Percentiles rank a stretch among this genome's conserved stretches.
Conservation (phyloP, 139 green algal species). For the Bryopsis sp. region DNA sequence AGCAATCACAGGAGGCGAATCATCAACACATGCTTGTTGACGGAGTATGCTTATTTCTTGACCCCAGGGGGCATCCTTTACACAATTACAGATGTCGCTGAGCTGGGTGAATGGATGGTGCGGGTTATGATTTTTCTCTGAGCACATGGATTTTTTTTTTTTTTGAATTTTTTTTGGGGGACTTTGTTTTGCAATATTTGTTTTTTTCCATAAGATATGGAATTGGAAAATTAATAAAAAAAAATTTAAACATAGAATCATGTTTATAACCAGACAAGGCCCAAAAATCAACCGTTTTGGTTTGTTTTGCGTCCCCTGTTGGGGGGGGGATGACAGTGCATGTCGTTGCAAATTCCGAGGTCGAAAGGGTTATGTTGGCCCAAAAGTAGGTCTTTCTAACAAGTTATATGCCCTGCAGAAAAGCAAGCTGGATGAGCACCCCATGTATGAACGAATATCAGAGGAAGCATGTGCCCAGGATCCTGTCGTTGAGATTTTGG, state of each 20-base stretch:
- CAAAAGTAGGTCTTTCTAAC: too few relatives aligned
- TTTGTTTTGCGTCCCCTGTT: too few relatives aligned
- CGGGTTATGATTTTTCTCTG: neutral
- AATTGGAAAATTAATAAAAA: too few relatives aligned
- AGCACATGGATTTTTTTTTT: neutral
- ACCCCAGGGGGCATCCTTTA: constrained; percentile 71
- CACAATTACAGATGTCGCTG: constrained; percentile 87
- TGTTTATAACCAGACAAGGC: too few relatives aligned
- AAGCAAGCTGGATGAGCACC: constrained; percentile 52
- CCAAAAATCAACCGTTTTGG: too few relatives aligned
- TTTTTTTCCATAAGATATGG: too few relatives aligned
- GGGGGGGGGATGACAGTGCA: too few relatives aligned
- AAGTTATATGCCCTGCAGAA: too few relatives aligned
- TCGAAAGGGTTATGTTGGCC: too few relatives aligned
- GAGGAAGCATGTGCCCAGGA: constrained; percentile 56
- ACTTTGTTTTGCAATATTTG: too few relatives aligned
- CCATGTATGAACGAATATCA: constrained; percentile 50
- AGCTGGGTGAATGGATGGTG: constrained; percentile 78
- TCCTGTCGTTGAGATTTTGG: constrained; percentile 37
- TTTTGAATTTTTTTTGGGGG: neutral
- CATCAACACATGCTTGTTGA: constrained; percentile 75
- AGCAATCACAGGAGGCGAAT: constrained; percentile 76
- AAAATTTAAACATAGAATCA: too few relatives aligned
- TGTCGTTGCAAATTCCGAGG: too few relatives aligned
- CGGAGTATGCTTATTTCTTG: constrained; percentile 92